Base-by-base conservation (phyloP, 345 rosid species). In the Rhizophora mangle region DNA sequence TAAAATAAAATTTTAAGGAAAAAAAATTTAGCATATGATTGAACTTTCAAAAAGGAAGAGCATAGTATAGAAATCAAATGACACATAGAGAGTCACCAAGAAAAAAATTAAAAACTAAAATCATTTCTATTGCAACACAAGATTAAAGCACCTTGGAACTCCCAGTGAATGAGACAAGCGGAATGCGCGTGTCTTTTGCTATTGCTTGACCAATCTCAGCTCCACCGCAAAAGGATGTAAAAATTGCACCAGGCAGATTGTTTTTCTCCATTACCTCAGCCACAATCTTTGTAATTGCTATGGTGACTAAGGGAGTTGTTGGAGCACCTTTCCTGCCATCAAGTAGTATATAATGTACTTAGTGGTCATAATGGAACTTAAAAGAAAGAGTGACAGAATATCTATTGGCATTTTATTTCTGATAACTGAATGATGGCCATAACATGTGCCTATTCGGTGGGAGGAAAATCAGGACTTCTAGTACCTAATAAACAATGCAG, bases 301-400 rank as follows among this genome's bases (percentile, higher is more conserved):
- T 84, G 61, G 99, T 95, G 60, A 95, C 76, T 83, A 95, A 80
- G 60, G 98, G 97, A 65, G 97, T 95, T 27, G 96, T 92, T 61
- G 98, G 96, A 68, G 99, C 97, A 75, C 98, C 99, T 81, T 92
- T 95, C 99, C 98, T 95, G 82, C 68, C 62, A 74, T 63, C 19
- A 21, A 57, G 51, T 57, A 57, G 64, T 29, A 32, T 32, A 60
- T 31, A 46, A 46, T 51, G 8, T 19, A 31, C 47, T 13, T 18
- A 56, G 63, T 37, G 43, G 22, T 59, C 68, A 26, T 43, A 64
- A 52, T 24, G 36, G 2, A 66, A 37, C 27, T 56, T 57, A 37
- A 19, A 15, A 68, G 26, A 15, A 27, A 37, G 46, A 26, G 6
- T 2, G n/a, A 8, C 37, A 27, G 9, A 53, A 22, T 64, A 8